Conservation (phyloP, 2,329 filamentous ascomycete genomes). For the Fusarium coffeatum region DNA sequence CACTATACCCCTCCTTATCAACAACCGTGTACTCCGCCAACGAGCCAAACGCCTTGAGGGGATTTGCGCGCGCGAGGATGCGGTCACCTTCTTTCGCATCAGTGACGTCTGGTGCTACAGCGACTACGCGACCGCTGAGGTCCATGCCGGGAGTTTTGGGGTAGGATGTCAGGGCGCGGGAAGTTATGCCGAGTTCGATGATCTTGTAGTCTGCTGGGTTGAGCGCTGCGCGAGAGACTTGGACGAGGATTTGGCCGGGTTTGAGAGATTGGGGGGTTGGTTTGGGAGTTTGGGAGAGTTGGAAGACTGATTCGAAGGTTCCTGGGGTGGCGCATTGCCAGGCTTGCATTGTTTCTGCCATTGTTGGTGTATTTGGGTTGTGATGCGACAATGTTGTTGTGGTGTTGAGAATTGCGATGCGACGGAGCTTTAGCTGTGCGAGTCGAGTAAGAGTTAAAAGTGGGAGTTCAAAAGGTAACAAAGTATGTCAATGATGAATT, state of each 20-base stretch:
- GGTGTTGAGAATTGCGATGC: background rate
- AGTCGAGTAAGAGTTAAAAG: too few species aligned
- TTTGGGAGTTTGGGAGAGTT: slow-evolving; percentile 18
- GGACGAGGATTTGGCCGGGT: slow-evolving; percentile 54
- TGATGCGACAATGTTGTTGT: background rate
- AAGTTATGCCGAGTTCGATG: slow-evolving; percentile 54
- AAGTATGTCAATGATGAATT: background rate
- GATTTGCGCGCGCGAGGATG: slow-evolving; percentile 56
- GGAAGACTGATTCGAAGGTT: slow-evolving; percentile 39
- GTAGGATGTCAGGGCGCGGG: slow-evolving; percentile 47
- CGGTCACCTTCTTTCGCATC: slow-evolving; percentile 55
- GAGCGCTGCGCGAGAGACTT: slow-evolving; percentile 56
- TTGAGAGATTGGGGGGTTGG: slow-evolving; percentile 39
- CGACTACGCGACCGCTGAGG: slow-evolving; percentile 62
- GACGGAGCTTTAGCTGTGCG: background rate
- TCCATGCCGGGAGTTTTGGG: slow-evolving; percentile 63
- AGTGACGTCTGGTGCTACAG: slow-evolving; percentile 42
- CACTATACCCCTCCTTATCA: slow-evolving; percentile 49
- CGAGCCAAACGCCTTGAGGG: slow-evolving; percentile 52
- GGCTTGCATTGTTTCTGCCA: slow-evolving; percentile 44
- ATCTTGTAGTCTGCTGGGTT: slow-evolving; percentile 65
- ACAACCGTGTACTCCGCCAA: slow-evolving; percentile 58
- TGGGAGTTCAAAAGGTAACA: too few species aligned
- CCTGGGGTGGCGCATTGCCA: slow-evolving; percentile 48
- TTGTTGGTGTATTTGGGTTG: background rate